Base-by-base conservation (phyloP, 129 eudicot genomes). In the Oenanthe sinensis region DNA sequence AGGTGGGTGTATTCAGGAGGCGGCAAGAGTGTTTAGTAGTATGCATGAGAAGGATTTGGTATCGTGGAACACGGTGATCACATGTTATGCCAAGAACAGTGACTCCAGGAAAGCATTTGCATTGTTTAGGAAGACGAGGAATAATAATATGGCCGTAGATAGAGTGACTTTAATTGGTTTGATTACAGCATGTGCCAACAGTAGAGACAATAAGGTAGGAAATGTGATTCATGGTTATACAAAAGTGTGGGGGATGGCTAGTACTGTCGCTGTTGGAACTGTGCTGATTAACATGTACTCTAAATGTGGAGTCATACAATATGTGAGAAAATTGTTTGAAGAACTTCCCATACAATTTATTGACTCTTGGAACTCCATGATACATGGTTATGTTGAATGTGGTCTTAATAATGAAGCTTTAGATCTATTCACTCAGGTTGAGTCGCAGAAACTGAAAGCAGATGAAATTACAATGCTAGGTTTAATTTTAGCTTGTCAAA, bases 271-370 rank as follows among this genome's bases (percentile, higher is more conserved):
- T 50, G 67, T 83, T 47, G 86, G 83, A 58, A 83, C 86, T 16
- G 82, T 83, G 1, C 52, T 79, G 72, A 83, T 83, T 69, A 75
- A 83, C 73, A 83, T 83, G 86, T 83, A 83, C 75, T 78, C 83
- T 45, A 75, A 75, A 40, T 79, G 83, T 6, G 43, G 83, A 79
- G 42, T 26, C n/a, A 19, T 83, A 19, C 33, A 67, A 22, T 68
- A 37, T 42, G 83, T 83, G 2, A 75, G 80, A 71, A 79, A 75
- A 40, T 40, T 83, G 44, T 83, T 83, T 39, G 74, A 83, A 65
- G 74, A 83, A 54, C 62, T 83, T 6, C 86, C 86, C 6, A 83
- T 65, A 75, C 80, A 75, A 79, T 74, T 50, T 44, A 83, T 83
- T 69, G 83, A 26, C 36, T 65, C 62, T 65, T 83, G 86, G 86